Evolutionary conservation across 192 early-diverging fungal genomes (phyloP), one percentile per base, ranked within the genome.

Genomic region (Dissophora ornata): DNA sequence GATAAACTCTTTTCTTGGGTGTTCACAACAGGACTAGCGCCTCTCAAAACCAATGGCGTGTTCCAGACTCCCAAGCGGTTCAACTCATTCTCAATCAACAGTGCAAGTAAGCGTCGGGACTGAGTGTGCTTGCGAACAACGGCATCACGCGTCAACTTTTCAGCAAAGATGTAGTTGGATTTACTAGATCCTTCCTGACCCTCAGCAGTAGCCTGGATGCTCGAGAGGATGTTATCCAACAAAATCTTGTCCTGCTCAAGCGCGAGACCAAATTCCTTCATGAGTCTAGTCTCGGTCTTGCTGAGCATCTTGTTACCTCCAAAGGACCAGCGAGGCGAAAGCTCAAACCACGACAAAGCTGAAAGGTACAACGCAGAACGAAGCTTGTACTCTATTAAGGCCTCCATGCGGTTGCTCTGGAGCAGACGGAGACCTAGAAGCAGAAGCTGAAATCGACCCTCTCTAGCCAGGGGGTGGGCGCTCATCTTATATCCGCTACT

Each of bases 21-120:
- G 19, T 60, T 66, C 24, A 62, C 38, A 15, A 33, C 49, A 33
- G 62, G 57, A 11, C 38, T 65, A 30, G 62, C 30, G 12, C 71
- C 63, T 15, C 41, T 66, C 26, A 45, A 16, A 36, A 66, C 56
- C 50, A 75, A 83, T 0, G 95, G 93, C 47, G 90, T 90, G 32
- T 82, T 80, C 96, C 97, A 98, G 0, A 92, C 89, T 19, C 88
- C 85, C 67, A 96, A 81, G 16, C 94, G 88, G 46, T 84, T 83
- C 45, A 98, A 75, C 71, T 99, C 97, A 54, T 91, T 93, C 71
- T 97, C 96, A 18, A 97, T 67, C 29, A 99, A 82, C 28, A 99
- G 62, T 51, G 94, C 64, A 15, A 99, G 69, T 22, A 98, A 69
- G 26, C 91, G 88, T 30, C 84, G 83, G 15, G 69, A 67, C 24